Evolutionary conservation across 2,329 filamentous ascomycete genomes (phyloP).

Genomic region (Remersonia thermophila): DNA sequence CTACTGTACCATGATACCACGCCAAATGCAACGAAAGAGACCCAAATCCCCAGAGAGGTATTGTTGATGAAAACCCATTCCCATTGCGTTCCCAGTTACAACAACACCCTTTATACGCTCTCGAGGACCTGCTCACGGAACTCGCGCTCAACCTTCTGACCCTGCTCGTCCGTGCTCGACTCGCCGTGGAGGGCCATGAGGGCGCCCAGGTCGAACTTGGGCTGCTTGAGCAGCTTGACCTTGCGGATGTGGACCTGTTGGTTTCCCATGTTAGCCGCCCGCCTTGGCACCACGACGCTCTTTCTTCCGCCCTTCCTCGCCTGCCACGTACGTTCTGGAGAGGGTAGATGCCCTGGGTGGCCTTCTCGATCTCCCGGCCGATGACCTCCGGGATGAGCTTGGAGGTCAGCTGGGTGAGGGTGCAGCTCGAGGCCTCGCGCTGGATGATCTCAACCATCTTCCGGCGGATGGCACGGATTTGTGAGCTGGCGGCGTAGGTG

Average conservation of each 20-base stretch:
- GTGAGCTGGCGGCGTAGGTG: conserved; percentile 91
- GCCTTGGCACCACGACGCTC: too few species aligned
- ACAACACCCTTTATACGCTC: conserved; percentile 61
- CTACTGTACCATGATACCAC: conserved; percentile 30
- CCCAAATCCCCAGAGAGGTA: conserved; percentile 34
- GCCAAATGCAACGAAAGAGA: conserved; percentile 38
- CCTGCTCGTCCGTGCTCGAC: conserved; percentile 88
- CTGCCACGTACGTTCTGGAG: conserved; percentile 83
- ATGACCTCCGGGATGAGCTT: conserved; percentile 99
- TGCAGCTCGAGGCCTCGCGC: conserved; percentile 89
- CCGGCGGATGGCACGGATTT: conserved; percentile 96
- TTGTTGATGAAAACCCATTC: conserved; percentile 26
- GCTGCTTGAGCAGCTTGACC: conserved; percentile 97
- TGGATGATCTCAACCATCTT: conserved; percentile 99
- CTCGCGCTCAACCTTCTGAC: conserved; percentile 97
- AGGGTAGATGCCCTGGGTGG: conserved; percentile 98
- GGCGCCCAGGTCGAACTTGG: conserved; percentile 97
- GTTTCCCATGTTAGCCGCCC: conserved; percentile 11
- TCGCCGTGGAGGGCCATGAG: conserved; percentile 96
- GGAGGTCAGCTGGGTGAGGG: conserved; percentile 87
- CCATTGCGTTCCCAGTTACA: conserved; percentile 33
- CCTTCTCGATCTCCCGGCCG: conserved; percentile 99
- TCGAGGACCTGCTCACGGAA: conserved; percentile 98
- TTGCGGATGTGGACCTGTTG: conserved; percentile 97
- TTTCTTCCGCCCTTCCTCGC: too few species aligned